Evolutionary conservation across 1,139 yeast genomes (phyloP).

Genomic region (Lodderomyces metapsilosis): DNA sequence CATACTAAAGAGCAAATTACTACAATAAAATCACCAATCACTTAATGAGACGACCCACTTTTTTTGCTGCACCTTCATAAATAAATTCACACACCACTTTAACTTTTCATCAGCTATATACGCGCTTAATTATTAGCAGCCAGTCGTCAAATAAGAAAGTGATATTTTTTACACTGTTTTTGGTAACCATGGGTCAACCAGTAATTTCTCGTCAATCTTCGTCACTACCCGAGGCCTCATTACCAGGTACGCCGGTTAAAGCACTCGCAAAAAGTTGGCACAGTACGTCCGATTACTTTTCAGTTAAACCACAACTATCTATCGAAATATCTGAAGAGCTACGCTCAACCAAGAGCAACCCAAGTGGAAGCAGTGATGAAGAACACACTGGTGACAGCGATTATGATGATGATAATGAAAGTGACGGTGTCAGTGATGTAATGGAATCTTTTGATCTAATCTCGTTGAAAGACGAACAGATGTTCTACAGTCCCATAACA

Average conservation of each 20-base stretch:
- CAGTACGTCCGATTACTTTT: slow-evolving; percentile 12
- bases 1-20: too few species aligned
- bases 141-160: too few species aligned
- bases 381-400: slow-evolving; percentile 6
- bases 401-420: slow-evolving; percentile 4
- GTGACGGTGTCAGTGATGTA: slow-evolving; percentile 1
- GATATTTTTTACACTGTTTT: too few species aligned
- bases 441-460: slow-evolving; percentile 8
- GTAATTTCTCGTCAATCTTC: too few species aligned
- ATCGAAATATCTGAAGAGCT: slow-evolving; percentile 7
- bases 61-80: too few species aligned
- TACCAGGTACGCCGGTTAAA: slow-evolving; percentile 3
- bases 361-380: not conserved
- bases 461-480: slow-evolving; percentile 5
- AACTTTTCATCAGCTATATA: too few species aligned
- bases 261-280: not conserved
- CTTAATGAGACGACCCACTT: too few species aligned
- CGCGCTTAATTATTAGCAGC: too few species aligned
- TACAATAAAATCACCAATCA: too few species aligned
- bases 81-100: too few species aligned
- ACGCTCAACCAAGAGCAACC: not conserved
- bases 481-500: slow-evolving; percentile 14
- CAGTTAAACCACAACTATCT: slow-evolving; percentile 15
- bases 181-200: too few species aligned
- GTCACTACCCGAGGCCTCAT: slow-evolving; percentile 5